phyloP scores from a whole-genome alignment of 1,139 yeast genomes.

The Meyerozyma carpophila region DNA sequence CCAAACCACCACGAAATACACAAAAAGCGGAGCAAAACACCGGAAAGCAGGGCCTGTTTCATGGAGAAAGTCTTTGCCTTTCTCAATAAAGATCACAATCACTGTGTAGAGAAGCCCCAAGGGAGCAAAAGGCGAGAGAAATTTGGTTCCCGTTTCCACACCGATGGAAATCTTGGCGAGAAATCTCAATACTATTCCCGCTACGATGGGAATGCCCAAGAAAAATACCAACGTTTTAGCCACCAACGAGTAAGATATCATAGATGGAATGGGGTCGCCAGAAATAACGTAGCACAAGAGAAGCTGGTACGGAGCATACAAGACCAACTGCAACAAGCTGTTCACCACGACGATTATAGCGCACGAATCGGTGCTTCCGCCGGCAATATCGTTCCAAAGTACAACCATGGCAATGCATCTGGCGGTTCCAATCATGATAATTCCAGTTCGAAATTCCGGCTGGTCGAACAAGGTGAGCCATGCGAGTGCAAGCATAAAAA shows the following conservation, averaged over 20 bases:
- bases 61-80: conserved; percentile 46
- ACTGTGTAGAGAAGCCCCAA: conserved; percentile 51
- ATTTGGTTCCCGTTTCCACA: conserved; percentile 23
- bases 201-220: conserved; percentile 49
- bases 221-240: conserved; percentile 49
- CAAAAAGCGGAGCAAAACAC: conserved; percentile 45
- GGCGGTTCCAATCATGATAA: conserved; percentile 56
- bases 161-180: conserved; percentile 16
- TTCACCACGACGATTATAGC: conserved; percentile 50
- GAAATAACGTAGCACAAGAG: conserved; percentile 40
- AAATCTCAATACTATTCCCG: conserved; percentile 26
- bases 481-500: conserved; percentile 52
- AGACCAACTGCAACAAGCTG: conserved; percentile 46
- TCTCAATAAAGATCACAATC: conserved; percentile 47
- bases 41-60: conserved; percentile 48
- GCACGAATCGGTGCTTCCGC: conserved; percentile 48
- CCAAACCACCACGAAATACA: conserved; percentile 48
- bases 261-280: conserved; percentile 12
- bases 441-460: conserved; percentile 46
- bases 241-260: conserved; percentile 22
- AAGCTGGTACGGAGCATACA: conserved; percentile 52
- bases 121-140: conserved; percentile 46
- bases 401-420: conserved; percentile 63
- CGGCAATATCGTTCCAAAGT: conserved; percentile 55
- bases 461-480: conserved; percentile 50